Conservation (phyloP, 2,329 filamentous ascomycete species). For the Aspergillus puulaauensis region DNA sequence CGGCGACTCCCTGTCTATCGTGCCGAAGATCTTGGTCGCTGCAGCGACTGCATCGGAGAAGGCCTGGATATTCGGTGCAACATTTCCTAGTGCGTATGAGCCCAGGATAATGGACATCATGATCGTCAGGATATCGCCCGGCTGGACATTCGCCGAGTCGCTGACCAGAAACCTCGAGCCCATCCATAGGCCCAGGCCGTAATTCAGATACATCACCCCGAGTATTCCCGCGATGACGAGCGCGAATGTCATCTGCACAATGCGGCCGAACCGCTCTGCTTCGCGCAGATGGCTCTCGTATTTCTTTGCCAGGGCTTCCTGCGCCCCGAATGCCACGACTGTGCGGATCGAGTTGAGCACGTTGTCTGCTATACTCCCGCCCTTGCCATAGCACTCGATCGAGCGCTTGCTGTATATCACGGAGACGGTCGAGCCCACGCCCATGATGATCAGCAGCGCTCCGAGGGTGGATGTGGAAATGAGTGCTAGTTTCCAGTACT, state of each 20-base stretch:
- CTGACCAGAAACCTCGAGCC: slow-evolving; percentile 28
- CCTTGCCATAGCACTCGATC: slow-evolving; percentile 69
- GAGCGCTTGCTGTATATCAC: slow-evolving; percentile 75
- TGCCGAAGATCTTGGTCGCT: slow-evolving; percentile 36
- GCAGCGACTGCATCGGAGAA: slow-evolving; percentile 46
- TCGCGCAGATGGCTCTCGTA: slow-evolving; percentile 27
- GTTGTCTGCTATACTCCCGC: slow-evolving; percentile 51
- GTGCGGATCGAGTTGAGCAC: slow-evolving; percentile 52
- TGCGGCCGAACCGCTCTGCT: slow-evolving; percentile 26
- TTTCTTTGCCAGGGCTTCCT: slow-evolving; percentile 25
- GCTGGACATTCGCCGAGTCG: slow-evolving; percentile 18
- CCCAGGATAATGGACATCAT: slow-evolving; percentile 35
- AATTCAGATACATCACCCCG: slow-evolving; percentile 33
- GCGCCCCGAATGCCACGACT: slow-evolving; percentile 49
- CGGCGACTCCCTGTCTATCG: slow-evolving; percentile 41
- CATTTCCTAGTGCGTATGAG: slow-evolving; percentile 37
- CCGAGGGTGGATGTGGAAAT: slow-evolving; percentile 78
- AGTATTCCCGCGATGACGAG: slow-evolving; percentile 31
- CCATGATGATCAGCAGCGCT: slow-evolving; percentile 73
- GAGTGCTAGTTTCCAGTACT: slow-evolving; percentile 87
- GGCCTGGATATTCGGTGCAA: slow-evolving; percentile 43
- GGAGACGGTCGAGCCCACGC: slow-evolving; percentile 67
- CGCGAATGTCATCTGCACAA: slow-evolving; percentile 28
- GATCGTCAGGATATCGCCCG: slow-evolving; percentile 29
- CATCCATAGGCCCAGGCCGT: slow-evolving; percentile 37